Conservation (phyloP, 805 yeast genomes). For the Cyberlindnera saturnus region DNA sequence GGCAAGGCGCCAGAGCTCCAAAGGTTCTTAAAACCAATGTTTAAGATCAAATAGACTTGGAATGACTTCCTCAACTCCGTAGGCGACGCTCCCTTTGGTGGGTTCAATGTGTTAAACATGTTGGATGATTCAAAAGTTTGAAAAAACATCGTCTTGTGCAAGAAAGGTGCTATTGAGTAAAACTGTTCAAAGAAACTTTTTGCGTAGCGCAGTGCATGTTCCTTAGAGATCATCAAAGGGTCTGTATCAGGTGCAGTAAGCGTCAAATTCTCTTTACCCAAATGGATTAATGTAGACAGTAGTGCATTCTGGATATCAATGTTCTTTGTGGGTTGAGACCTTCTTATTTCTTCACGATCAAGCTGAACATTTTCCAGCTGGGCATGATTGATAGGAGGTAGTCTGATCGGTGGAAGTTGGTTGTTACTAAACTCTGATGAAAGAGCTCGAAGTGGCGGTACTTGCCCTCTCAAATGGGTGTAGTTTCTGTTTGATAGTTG, state of each 20-base stretch:
- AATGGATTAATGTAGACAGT: constrained; percentile 16
- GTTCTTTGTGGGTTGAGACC: not conserved
- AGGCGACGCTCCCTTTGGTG: constrained; percentile 3
- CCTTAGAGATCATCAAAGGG: constrained; percentile 14
- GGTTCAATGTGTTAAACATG: constrained; percentile 14
- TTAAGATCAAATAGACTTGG: constrained; percentile 14
- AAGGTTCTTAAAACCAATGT: constrained; percentile 18
- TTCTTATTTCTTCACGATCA: constrained; percentile 1
- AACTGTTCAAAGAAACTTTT: constrained; percentile 13
- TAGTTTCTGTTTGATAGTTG: constrained; percentile 1
- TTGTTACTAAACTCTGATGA: not conserved
- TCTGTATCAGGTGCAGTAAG: constrained; percentile 1
- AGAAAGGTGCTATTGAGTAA: constrained; percentile 15
- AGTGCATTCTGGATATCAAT: constrained; percentile 19
- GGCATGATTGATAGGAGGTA: constrained; percentile 10
- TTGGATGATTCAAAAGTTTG: constrained; percentile 8
- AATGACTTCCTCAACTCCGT: constrained; percentile 9
- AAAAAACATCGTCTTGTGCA: constrained; percentile 12
- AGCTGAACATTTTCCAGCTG: constrained; percentile 3
- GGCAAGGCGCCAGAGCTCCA: constrained; percentile 7
- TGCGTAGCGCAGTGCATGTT: constrained; percentile 13
- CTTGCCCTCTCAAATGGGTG: not conserved
- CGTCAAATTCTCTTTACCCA: constrained; percentile 14
- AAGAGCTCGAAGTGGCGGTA: not conserved
- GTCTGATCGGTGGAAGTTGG: constrained; percentile 6